Base-by-base conservation (phyloP, 371 early-diverging fungal species). In the Mortierella polycephala region DNA sequence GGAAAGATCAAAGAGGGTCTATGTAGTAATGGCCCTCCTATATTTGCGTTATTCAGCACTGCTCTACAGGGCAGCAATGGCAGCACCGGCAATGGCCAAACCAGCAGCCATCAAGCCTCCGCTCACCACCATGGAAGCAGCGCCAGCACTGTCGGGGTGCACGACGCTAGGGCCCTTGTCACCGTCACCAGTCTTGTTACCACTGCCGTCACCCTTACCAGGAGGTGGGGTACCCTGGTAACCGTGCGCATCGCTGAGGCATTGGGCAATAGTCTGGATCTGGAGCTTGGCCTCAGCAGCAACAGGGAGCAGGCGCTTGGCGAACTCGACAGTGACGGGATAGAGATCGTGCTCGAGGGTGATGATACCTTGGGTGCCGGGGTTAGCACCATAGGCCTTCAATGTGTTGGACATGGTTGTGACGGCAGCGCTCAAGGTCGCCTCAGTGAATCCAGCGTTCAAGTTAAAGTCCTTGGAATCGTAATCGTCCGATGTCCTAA, bases 261-360 rank as follows among this genome's bases (percentile, higher is more conserved):
- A 73, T 20, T 67, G 47, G 30, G 67, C 74, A 18, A 67, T 44
- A 50, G 67, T 21, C 60, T 20, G 58, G 45, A 58, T 50, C 60
- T 67, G 62, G 41, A 73, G 67, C 55, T 63, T 62, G 30, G 56
- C 49, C 53, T 62, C 10, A 18, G 46, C 60, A 40, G 21, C 54
- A n/a, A 42, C 60, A 18, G 64, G 54, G 21, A 64, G 7, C 13
- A 73, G 46, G n/a, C 12, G 57, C 50, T 59, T 41, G 30, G 60
- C 64, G 50, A 62, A 73, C 44, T 60, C 41, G 60, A 63, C 40
- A 5, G 67, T 67, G 51, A 67, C 60, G 5, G 52, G 57, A 44
- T 73, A 62, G 20, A 67, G 52, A 45, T 73, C 73, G 57, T 73
- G 73, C 67, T 73, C 46, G 39, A 73, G 73, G 21, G 73, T 67